Evolutionary conservation across 106 monocot genomes (phyloP).

Genomic region (Iris macrosiphon): DNA sequence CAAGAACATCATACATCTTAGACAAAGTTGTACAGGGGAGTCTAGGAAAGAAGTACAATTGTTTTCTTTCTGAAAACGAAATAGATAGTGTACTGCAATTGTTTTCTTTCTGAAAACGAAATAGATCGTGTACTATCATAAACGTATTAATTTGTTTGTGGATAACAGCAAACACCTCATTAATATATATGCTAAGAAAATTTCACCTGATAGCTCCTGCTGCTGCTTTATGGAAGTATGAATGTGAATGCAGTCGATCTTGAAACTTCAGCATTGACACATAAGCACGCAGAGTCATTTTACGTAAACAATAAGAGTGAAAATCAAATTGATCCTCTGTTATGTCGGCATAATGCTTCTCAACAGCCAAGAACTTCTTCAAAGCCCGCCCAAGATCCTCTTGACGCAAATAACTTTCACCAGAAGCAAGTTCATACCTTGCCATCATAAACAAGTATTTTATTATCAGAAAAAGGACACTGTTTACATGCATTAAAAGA

Average conservation of each 20-base stretch:
- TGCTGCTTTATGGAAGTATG: constrained; percentile 79
- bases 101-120: too few species aligned
- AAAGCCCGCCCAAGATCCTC: constrained; percentile 65
- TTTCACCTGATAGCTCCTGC: constrained; percentile 68
- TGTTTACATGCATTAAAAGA: neutral
- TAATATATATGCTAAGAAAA: neutral
- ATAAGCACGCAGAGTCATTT: constrained; percentile 82
- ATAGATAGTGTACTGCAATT: too few species aligned
- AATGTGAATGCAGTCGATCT: constrained; percentile 63
- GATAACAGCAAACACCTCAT: neutral
- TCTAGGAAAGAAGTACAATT: too few species aligned
- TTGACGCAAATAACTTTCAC: constrained; percentile 75
- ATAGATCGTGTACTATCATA: too few species aligned
- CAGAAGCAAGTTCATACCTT: constrained; percentile 84
- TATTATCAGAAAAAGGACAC: neutral
- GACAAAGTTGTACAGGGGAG: too few species aligned
- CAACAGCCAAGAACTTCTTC: constrained; percentile 80
- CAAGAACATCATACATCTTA: too few species aligned
- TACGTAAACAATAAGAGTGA: constrained; percentile 80
- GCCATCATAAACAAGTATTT: neutral
- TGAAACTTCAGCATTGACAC: constrained; percentile 80
- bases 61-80: too few species aligned
- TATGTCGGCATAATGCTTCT: constrained; percentile 78
- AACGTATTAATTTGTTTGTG: too few species aligned
- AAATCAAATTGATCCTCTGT: constrained; percentile 89